These are phyloP conservation scores for Collybia sp. DNA, from an alignment of 768 basidiomycete genomes.

Conservation along the genomic window DNA sequence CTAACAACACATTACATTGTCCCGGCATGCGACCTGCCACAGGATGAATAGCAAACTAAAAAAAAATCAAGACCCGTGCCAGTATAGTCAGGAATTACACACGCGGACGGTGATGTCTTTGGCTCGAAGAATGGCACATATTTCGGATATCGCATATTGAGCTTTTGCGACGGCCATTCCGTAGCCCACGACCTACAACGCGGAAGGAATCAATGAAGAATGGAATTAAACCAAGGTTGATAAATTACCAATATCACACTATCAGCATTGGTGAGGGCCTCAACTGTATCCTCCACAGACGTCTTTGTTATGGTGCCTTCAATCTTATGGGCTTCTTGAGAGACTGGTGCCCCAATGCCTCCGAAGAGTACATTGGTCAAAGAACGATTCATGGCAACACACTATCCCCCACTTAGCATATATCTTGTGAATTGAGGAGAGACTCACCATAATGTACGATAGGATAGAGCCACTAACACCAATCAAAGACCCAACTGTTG, in stretches of 20 bases:
- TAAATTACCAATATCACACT: slow-evolving; percentile 67
- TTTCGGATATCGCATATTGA: slow-evolving; percentile 76
- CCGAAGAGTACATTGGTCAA: slow-evolving; percentile 84
- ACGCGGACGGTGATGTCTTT: slow-evolving; percentile 75
- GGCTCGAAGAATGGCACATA: slow-evolving; percentile 64
- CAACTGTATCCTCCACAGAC: slow-evolving; percentile 75
- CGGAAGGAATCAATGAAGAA: background rate
- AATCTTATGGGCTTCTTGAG: slow-evolving; percentile 65
- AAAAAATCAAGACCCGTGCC: background rate
- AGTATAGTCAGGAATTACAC: slow-evolving; percentile 4
- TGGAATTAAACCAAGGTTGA: background rate
- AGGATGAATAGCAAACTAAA: slow-evolving; percentile 77
- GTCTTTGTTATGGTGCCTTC: slow-evolving; percentile 80
- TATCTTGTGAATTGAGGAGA: background rate
- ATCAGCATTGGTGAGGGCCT: slow-evolving; percentile 73
- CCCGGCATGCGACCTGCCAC: slow-evolving; percentile 94
- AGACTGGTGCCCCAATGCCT: slow-evolving; percentile 60
- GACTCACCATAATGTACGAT: slow-evolving; percentile 84
- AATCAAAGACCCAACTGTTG: slow-evolving; percentile 81
- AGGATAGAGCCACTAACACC: slow-evolving; percentile 90
- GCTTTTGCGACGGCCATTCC: slow-evolving; percentile 94
- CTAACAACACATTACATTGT: slow-evolving; percentile 88
- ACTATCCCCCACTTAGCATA: slow-evolving; percentile 37
- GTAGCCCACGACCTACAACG: slow-evolving; percentile 68
- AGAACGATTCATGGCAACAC: slow-evolving; percentile 90